These are phyloP conservation scores for Spinacia oleracea DNA, from an alignment of 179 eudicot genomes.

Conservation along the genomic window DNA sequence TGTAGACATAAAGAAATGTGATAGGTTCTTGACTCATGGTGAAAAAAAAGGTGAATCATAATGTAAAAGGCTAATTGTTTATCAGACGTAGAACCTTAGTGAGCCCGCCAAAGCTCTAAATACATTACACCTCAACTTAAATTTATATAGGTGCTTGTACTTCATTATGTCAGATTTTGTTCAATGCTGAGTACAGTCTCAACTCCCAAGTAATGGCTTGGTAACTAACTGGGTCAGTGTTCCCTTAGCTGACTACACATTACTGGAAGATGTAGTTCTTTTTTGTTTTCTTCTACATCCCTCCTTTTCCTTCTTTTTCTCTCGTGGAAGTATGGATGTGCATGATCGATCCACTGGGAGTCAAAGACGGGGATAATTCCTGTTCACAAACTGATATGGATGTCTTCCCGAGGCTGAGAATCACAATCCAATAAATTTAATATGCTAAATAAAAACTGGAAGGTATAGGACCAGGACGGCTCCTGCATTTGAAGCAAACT, in stretches of 20 bases:
- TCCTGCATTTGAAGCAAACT: not conserved
- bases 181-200: not conserved
- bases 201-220: not conserved
- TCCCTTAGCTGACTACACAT: not conserved
- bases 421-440: no score
- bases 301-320: not conserved
- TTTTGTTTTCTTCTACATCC: not conserved
- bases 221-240: not conserved
- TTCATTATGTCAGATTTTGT: not conserved
- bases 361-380: no score
- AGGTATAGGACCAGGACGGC: no score
- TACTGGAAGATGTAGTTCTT: not conserved
- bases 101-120: not conserved
- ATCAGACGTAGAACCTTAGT: not conserved
- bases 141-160: not conserved
- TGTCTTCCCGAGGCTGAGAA: no score
- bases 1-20: not conserved
- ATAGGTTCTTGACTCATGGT: not conserved
- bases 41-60: not conserved
- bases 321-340: not conserved
- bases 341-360: not conserved
- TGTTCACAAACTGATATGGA: no score
- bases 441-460: no score
- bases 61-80: not conserved
- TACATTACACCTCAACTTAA: not conserved